Evolutionary conservation across 2,329 filamentous ascomycete genomes (phyloP).

Genomic region (Fonsecaea pugnacius): DNA sequence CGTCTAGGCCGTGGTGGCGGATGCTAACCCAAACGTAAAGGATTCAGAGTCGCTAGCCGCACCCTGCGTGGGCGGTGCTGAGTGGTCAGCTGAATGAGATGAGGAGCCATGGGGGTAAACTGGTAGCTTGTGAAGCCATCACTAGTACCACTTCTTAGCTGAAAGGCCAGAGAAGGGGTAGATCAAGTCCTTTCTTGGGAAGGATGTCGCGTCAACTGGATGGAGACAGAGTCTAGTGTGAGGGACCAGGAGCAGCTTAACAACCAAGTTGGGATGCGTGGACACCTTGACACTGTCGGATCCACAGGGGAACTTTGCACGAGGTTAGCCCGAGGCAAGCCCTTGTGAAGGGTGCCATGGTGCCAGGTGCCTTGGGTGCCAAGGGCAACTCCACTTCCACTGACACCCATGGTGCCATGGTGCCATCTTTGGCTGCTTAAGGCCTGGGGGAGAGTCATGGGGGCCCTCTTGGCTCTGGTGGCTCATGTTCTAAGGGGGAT

Average conservation of each 20-base stretch:
- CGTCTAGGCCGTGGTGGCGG: background rate
- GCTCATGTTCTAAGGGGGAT: background rate
- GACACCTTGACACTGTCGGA: background rate
- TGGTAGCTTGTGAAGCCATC: background rate
- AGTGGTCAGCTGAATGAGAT: background rate
- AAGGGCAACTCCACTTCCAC: background rate
- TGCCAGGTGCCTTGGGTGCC: background rate
- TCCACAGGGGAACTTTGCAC: background rate
- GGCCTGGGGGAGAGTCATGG: background rate
- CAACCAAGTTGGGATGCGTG: background rate
- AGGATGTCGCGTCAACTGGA: background rate
- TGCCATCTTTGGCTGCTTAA: background rate
- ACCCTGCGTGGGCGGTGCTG: background rate
- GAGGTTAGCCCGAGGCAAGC: background rate
- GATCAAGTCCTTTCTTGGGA: constrained; percentile 8
- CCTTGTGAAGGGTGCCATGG: background rate
- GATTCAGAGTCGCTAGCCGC: background rate
- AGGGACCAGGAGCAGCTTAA: background rate
- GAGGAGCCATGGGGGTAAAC: background rate
- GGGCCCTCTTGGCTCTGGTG: background rate
- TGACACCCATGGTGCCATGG: background rate
- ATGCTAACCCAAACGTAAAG: background rate
- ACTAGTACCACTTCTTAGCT: background rate
- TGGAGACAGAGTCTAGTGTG: background rate
- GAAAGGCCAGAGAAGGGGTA: constrained; percentile 6